Percentiles rank a stretch among this genome's conserved stretches.
phyloP scores from a whole-genome alignment of 805 yeast genomes.

The Candida montana region DNA sequence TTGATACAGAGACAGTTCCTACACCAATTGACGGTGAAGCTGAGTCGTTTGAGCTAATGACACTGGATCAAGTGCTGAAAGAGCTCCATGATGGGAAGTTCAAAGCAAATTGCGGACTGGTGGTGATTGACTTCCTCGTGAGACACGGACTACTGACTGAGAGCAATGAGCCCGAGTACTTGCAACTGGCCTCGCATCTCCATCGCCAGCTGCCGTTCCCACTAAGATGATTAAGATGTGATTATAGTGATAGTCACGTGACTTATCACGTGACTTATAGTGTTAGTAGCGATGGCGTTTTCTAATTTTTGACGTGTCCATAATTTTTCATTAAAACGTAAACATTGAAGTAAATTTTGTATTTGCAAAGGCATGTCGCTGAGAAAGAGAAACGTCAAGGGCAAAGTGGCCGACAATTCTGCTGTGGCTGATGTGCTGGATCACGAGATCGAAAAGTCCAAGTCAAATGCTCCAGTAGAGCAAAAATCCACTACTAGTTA shows the following conservation, averaged over 20 bases:
- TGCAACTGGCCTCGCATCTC: slow-evolving; percentile 51
- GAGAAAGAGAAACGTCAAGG: slow-evolving; percentile 11
- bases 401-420: background rate
- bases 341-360: too few species aligned
- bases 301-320: background rate
- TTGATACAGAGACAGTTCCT: slow-evolving; percentile 44
- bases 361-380: slow-evolving; percentile 1
- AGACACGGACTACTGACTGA: slow-evolving; percentile 72
- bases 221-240: too few species aligned
- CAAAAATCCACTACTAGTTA: background rate
- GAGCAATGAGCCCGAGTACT: slow-evolving; percentile 59
- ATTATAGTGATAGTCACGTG: too few species aligned
- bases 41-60: slow-evolving; percentile 61
- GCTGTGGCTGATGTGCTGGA: background rate
- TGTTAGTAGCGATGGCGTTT: background rate
- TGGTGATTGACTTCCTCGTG: slow-evolving; percentile 78
- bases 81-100: slow-evolving; percentile 57
- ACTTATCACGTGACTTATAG: background rate
- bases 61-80: slow-evolving; percentile 47
- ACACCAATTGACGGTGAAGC: slow-evolving; percentile 71
- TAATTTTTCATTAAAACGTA: background rate
- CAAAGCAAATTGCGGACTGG: slow-evolving; percentile 84
- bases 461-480: background rate
- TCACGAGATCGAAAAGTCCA: background rate
- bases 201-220: slow-evolving; percentile 78